Conservation (phyloP, 768 basidiomycete genomes). For the Termitomyces eurrhizus region DNA sequence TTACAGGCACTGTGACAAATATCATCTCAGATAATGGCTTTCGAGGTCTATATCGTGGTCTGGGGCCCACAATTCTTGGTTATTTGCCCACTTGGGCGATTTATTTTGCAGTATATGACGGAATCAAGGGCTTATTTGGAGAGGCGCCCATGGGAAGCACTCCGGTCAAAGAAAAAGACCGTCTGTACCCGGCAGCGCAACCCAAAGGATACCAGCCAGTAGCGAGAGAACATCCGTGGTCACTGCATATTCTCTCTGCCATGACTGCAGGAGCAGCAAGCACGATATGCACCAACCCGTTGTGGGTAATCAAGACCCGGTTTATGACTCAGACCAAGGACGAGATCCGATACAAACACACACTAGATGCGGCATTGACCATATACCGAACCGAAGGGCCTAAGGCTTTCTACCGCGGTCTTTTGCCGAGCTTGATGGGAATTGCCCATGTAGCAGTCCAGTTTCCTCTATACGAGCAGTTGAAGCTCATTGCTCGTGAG, state of each 20-base stretch:
- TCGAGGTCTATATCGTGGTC: conserved; percentile 91
- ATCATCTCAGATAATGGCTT: conserved; percentile 65
- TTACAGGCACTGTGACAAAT: conserved; percentile 36
- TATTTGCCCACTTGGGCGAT: conserved; percentile 99
- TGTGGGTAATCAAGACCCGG: conserved; percentile 99
- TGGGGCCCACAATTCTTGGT: conserved; percentile 93
- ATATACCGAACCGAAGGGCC: conserved; percentile 90
- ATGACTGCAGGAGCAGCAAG: conserved; percentile 95
- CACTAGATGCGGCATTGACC: conserved; percentile 81
- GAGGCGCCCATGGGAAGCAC: conserved; percentile 47
- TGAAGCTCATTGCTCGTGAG: conserved; percentile 86
- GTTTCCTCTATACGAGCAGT: conserved; percentile 93
- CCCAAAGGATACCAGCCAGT: conserved; percentile 83
- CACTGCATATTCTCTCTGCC: conserved; percentile 87
- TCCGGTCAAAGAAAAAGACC: conserved; percentile 28
- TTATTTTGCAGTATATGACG: conserved; percentile 97
- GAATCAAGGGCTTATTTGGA: conserved; percentile 83
- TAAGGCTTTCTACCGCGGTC: conserved; percentile 89
- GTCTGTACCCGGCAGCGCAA: conserved; percentile 78
- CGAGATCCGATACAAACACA: conserved; percentile 82
- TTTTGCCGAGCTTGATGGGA: conserved; percentile 89
- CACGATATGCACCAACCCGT: conserved; percentile 90
- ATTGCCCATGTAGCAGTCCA: conserved; percentile 96
- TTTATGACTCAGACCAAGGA: conserved; percentile 93
- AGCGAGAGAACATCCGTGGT: conserved; percentile 80